These are phyloP conservation scores for Tolypocladium amazonense DNA, from an alignment of 2,329 filamentous ascomycete species.

Conservation along the genomic window DNA sequence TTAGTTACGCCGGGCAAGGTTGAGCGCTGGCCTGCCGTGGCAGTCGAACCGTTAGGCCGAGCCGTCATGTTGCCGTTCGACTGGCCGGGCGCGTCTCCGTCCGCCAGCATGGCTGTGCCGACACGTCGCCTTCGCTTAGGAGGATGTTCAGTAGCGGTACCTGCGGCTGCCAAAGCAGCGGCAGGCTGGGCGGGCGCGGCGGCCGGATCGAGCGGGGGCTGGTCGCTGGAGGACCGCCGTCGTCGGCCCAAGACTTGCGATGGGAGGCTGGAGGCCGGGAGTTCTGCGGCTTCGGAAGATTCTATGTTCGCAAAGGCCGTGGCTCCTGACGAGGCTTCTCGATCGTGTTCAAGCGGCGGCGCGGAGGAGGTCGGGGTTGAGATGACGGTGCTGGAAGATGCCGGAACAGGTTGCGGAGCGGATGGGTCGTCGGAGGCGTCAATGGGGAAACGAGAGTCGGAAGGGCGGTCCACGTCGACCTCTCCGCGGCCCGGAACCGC, in stretches of 20 bases:
- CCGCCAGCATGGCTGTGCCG: constrained; percentile 49
- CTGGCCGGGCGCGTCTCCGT: constrained; percentile 37
- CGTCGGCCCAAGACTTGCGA: constrained; percentile 43
- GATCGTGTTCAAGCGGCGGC: constrained; percentile 11
- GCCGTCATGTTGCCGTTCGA: constrained; percentile 43
- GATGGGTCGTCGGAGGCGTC: constrained; percentile 53
- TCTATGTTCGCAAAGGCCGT: constrained; percentile 28
- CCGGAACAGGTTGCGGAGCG: constrained; percentile 41
- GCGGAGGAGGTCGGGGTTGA: constrained; percentile 25
- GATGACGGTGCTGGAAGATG: constrained; percentile 34
- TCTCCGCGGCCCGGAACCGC: constrained; percentile 28
- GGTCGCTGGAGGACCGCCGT: constrained; percentile 33
- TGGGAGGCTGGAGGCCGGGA: constrained; percentile 13
- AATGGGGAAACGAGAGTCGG: constrained; percentile 21
- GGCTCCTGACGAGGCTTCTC: constrained; percentile 13
- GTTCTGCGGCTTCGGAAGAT: constrained; percentile 20
- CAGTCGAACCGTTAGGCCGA: constrained; percentile 31
- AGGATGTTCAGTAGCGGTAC: constrained; percentile 8
- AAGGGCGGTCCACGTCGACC: constrained; percentile 29
- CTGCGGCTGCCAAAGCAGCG: constrained; percentile 6
- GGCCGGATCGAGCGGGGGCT: constrained; percentile 20
- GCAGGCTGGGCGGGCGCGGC: constrained; percentile 11
- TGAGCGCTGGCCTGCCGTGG: constrained; percentile 12
- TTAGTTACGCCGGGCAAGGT: constrained; percentile 25
- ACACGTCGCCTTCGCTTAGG: constrained; percentile 47